Evolutionary conservation across 176 grass and related monocot species (phyloP).

Genomic region (Alloteropsis semialata): DNA sequence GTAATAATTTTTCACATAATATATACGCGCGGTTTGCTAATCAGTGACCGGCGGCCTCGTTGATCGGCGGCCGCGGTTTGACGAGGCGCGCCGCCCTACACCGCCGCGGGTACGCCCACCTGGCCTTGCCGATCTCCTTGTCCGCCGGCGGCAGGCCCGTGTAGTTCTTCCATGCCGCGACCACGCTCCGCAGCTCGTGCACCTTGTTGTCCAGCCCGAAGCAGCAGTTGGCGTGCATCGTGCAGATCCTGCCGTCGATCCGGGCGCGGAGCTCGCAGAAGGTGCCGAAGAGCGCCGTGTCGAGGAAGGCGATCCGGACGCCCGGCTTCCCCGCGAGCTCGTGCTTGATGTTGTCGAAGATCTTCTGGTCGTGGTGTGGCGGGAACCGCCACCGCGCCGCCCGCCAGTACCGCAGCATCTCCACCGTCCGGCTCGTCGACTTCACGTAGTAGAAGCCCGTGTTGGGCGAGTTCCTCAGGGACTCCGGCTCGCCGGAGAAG

Average conservation of each 20-base stretch:
- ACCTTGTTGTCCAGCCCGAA: slow-evolving; percentile 43
- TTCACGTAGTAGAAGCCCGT: slow-evolving; percentile 52
- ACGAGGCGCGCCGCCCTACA: background rate
- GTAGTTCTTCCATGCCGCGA: slow-evolving; percentile 51
- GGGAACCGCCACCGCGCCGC: slow-evolving; percentile 31
- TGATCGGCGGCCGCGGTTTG: background rate
- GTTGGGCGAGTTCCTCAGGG: slow-evolving; percentile 40
- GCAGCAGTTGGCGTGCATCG: slow-evolving; percentile 66
- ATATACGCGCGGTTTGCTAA: no score
- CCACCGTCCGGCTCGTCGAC: slow-evolving; percentile 26
- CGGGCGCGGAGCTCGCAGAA: slow-evolving; percentile 40
- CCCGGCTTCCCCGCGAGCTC: slow-evolving; percentile 8
- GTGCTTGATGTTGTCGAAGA: slow-evolving; percentile 47
- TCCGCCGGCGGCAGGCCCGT: background rate
- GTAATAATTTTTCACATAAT: no score
- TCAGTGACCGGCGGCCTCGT: background rate
- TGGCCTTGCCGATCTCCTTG: background rate
- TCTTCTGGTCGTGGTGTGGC: slow-evolving; percentile 29
- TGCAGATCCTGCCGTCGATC: slow-evolving; percentile 32
- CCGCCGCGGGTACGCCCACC: background rate
- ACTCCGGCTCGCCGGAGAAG: slow-evolving; percentile 28
- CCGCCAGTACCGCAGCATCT: slow-evolving; percentile 40
- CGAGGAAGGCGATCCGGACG: slow-evolving; percentile 38
- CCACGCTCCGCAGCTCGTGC: slow-evolving; percentile 33
- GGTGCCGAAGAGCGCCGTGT: slow-evolving; percentile 33